These are phyloP conservation scores for Hyphochytrium catenoides DNA, from an alignment of 352 stramenopile species.

Conservation along the genomic window DNA sequence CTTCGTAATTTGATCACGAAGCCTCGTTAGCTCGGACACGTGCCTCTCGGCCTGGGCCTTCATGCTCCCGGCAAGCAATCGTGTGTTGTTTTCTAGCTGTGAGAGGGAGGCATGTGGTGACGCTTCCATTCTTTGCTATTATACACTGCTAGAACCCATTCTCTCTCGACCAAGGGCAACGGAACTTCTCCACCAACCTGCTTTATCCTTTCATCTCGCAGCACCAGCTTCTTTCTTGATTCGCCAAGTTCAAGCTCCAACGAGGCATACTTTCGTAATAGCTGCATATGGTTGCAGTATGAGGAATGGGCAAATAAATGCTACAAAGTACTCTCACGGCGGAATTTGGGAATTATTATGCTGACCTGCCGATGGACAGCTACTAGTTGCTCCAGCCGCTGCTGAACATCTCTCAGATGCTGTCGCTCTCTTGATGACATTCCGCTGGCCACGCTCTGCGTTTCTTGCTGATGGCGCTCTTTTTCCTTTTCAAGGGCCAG, in stretches of 20 bases:
- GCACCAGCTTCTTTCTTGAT: slow-evolving; percentile 57
- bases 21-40: slow-evolving; percentile 51
- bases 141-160: too few species aligned
- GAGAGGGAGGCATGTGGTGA: too few species aligned
- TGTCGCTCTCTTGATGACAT: slow-evolving; percentile 25
- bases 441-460: slow-evolving; percentile 2
- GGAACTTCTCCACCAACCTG: too few species aligned
- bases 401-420: slow-evolving; percentile 64
- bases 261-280: slow-evolving; percentile 67
- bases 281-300: too few species aligned
- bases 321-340: too few species aligned
- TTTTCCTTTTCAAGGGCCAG: too few species aligned
- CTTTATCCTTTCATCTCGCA: slow-evolving; percentile 68
- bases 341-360: too few species aligned
- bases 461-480: slow-evolving; percentile 6
- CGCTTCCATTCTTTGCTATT: too few species aligned
- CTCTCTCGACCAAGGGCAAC: too few species aligned
- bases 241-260: slow-evolving; percentile 62
- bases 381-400: slow-evolving; percentile 69
- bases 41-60: slow-evolving; percentile 60
- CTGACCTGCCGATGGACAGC: slow-evolving; percentile 61
- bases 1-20: slow-evolving; percentile 55
- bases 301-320: too few species aligned
- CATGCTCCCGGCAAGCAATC: slow-evolving; percentile 64
- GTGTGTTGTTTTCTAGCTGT: slow-evolving; percentile 61